Base-by-base conservation (phyloP, 1,139 yeast species). In the Lizanozyma gosingica region DNA sequence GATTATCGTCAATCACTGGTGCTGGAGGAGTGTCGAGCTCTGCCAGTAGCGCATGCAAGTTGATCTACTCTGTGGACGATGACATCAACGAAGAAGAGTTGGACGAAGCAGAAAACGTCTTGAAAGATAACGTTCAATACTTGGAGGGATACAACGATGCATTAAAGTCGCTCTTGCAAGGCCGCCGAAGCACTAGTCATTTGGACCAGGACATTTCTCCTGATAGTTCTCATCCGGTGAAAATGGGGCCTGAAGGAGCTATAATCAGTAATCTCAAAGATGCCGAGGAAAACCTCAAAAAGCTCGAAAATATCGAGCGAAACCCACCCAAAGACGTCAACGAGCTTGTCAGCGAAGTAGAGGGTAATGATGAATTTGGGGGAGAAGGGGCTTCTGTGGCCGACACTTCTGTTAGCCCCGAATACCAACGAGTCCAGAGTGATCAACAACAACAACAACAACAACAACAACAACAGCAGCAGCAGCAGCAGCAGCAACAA, bases 81-180 rank as follows among this genome's bases (percentile, higher is more conserved):
- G 86, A 81, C 45, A 60, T 67, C 17, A 55, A 56, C 50, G 82
- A 78, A 35, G 76, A 71, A 38, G 84, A 77, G 44, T 64, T 76
- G 11, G 80, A 76, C 45, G 73, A 72, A 14, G 83, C 47, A 8
- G 51, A 44, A 2, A 49, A 43, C 17, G 75, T 50, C 51, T 72
- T 39, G 81, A 77, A 47, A 57, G 82, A 17, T 22, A 22, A 22
- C 29, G 29, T 22, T 22, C 82, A 80, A 45, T 83, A 83, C 50
- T 53, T 78, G 34, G 94, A 82, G 54, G 92, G 92, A 0, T 79
- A 78, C 49, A 73, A 72, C 35, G 92, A 81, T 53, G 94, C 90
- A 0, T 54, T 83, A 40, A 67, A 76, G 49, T 72, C 67, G 3
- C 46, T 68, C 15, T 54, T 56, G 41, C 56, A 50, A 48, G 37